Evolutionary conservation across 2,329 filamentous ascomycete species (phyloP).

Genomic region (Clonostachys solani): DNA sequence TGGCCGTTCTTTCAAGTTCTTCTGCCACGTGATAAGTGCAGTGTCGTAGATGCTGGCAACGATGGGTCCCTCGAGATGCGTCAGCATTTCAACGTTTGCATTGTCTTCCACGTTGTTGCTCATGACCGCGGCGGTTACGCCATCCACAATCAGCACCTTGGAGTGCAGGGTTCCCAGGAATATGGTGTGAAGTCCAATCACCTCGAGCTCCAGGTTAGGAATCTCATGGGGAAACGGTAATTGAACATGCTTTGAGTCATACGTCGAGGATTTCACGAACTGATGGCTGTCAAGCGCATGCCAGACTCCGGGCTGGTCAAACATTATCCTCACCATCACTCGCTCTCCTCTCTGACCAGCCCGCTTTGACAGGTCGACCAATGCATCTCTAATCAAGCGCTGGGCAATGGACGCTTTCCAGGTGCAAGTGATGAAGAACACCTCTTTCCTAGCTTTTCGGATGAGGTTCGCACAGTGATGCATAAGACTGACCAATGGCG

Average conservation of each 20-base stretch:
- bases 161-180: slow-evolving; percentile 71
- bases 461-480: slow-evolving; percentile 76
- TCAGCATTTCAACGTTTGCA: slow-evolving; percentile 79
- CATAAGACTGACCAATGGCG: slow-evolving; percentile 54
- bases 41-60: slow-evolving; percentile 75
- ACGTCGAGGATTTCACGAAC: slow-evolving; percentile 51
- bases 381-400: slow-evolving; percentile 60
- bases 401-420: slow-evolving; percentile 70
- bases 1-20: slow-evolving; percentile 31
- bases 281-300: slow-evolving; percentile 65
- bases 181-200: slow-evolving; percentile 68
- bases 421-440: slow-evolving; percentile 72
- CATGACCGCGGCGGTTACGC: slow-evolving; percentile 64
- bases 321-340: slow-evolving; percentile 69
- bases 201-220: slow-evolving; percentile 66
- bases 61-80: slow-evolving; percentile 70
- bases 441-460: slow-evolving; percentile 65
- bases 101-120: slow-evolving; percentile 80
- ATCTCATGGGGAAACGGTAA: slow-evolving; percentile 62
- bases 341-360: slow-evolving; percentile 52
- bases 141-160: slow-evolving; percentile 75
- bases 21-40: slow-evolving; percentile 69
- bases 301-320: slow-evolving; percentile 64
- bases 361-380: slow-evolving; percentile 64
- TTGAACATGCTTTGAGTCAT: slow-evolving; percentile 50